These are phyloP conservation scores for Penicillium bovifimosum DNA, from an alignment of 495 filamentous ascomycete species.

Conservation along the genomic window DNA sequence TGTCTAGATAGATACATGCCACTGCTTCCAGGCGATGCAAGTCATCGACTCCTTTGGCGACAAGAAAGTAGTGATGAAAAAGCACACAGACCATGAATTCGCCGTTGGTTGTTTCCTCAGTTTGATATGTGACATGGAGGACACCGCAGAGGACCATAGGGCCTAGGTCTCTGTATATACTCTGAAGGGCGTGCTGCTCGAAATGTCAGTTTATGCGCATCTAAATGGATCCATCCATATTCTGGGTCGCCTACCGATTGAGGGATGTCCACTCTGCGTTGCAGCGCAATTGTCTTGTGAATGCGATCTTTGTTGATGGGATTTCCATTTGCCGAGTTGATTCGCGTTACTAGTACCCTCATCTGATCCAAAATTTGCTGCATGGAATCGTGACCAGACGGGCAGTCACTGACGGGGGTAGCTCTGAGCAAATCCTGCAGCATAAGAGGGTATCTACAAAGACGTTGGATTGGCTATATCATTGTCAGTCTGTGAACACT, in stretches of 20 bases:
- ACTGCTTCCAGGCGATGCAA: conserved; percentile 64
- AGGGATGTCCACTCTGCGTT: conserved; percentile 56
- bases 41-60: conserved; percentile 60
- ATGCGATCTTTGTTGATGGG: conserved; percentile 40
- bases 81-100: conserved; percentile 85
- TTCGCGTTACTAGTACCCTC: conserved; percentile 62
- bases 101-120: conserved; percentile 57
- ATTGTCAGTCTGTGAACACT: conserved; percentile 9
- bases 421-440: conserved; percentile 75
- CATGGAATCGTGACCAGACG: conserved; percentile 70
- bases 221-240: not conserved
- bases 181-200: conserved; percentile 32
- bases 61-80: conserved; percentile 72
- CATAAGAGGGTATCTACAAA: conserved; percentile 88
- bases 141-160: conserved; percentile 81
- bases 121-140: conserved; percentile 79
- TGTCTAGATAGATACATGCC: conserved; percentile 64
- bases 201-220: conserved; percentile 12
- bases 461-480: conserved; percentile 79
- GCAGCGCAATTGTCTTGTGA: conserved; percentile 49
- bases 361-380: conserved; percentile 67
- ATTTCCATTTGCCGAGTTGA: conserved; percentile 66
- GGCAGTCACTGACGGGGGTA: conserved; percentile 80
- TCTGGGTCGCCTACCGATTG: conserved; percentile 51
- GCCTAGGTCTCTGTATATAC: conserved; percentile 68